Evolutionary conservation across 1,284 basidiomycete species (phyloP), one percentile per base, ranked within the genome.

Genomic region (Lignosus rhinocerotis): DNA sequence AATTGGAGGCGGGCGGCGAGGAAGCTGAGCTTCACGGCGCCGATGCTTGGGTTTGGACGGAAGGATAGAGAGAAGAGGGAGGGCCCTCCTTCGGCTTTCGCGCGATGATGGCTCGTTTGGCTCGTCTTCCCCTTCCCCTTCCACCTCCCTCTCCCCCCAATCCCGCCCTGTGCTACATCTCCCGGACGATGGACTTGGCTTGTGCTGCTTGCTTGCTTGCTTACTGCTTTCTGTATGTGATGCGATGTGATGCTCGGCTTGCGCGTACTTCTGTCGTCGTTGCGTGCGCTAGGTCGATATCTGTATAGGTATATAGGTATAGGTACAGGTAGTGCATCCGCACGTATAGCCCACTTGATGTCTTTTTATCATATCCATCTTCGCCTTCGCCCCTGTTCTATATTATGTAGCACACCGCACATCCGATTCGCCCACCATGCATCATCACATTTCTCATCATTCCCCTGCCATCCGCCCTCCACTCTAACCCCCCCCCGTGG

Each of bases 11-110:
- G 79, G 25, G 77, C 83, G 56, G 79, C 76, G 66, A 75, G 88
- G 54, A 91, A 91, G 75, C 70, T 91, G 73, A 91, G 88, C 69
- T 73, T 91, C 57, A 81, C 80, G 21, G 78, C 81, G 49, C 81
- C 84, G 53, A 83, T 85, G 67, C 78, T 87, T 3, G 75, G 84
- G 38, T 83, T 90, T 66, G 84, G 81, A 55, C 78, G 76, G 68
- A 83, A 82, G 58, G 71, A 73, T 50, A 68, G 67, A 60, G 68
- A 71, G 25, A 58, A 34, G 41, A 54, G 51, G 41, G 54, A 61
- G 43, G 32, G 39, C 47, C 57, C 59, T 49, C 54, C 62, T 47
- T 51, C 55, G 30, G 31, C 63, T 30, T 64, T 61, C 25, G 49
- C 53, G 51, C 60, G 60, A 32, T 48, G 32, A 39, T 12, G 14